phyloP scores from a whole-genome alignment of 179 eudicot species.

The Heliamphora pulchella region DNA sequence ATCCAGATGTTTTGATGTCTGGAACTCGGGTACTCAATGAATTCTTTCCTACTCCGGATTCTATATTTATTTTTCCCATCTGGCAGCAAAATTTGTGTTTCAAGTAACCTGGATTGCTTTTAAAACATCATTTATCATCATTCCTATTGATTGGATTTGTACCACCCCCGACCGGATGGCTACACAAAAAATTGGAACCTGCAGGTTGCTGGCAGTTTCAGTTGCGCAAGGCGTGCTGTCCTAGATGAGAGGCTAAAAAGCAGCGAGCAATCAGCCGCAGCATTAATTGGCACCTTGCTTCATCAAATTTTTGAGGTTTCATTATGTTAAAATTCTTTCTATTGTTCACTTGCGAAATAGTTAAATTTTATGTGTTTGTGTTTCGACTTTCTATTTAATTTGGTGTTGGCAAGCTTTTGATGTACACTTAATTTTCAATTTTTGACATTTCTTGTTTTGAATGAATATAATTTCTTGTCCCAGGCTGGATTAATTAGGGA shows the following conservation, averaged over 20 bases:
- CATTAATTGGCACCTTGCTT: slow-evolving; percentile 81
- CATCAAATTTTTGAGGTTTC: slow-evolving; percentile 93
- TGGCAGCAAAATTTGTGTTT: not conserved
- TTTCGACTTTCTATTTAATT: not conserved
- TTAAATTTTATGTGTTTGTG: not conserved
- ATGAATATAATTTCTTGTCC: slow-evolving; percentile 12
- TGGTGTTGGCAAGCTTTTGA: slow-evolving; percentile 1
- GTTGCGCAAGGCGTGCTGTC: slow-evolving; percentile 84
- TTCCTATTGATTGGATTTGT: slow-evolving; percentile 1
- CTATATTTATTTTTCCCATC: not conserved
- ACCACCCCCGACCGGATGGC: not conserved
- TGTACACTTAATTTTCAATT: not conserved
- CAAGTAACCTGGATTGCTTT: slow-evolving; percentile 4
- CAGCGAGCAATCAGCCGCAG: slow-evolving; percentile 67
- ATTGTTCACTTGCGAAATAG: not conserved
- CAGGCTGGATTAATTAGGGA: slow-evolving; percentile 88
- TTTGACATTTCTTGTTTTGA: slow-evolving; percentile 6
- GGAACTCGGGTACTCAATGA: slow-evolving; percentile 80
- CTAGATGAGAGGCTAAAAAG: slow-evolving; percentile 83
- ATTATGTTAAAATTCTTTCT: not conserved
- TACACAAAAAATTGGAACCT: slow-evolving; percentile 11
- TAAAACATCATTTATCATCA: not conserved
- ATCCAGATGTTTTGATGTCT: slow-evolving; percentile 78
- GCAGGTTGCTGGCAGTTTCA: slow-evolving; percentile 88
- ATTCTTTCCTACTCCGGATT: not conserved